Percentiles rank a stretch among this genome's conserved stretches.
phyloP scores from a whole-genome alignment of 1,139 yeast genomes.

The Hyphopichia fennica region DNA sequence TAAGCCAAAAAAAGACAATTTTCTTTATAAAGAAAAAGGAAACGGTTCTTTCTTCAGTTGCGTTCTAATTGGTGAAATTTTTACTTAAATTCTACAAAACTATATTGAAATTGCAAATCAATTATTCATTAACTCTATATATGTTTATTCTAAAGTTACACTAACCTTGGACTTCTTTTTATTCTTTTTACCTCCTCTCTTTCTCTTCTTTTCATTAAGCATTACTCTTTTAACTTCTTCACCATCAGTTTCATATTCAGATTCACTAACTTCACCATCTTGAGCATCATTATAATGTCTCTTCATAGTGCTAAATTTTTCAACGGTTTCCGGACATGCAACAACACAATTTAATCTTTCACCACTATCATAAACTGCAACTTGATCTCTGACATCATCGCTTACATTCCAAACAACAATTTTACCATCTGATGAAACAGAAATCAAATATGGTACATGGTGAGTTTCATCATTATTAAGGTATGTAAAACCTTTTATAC shows the following conservation, averaged over 20 bases:
- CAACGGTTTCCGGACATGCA: slow-evolving; percentile 75
- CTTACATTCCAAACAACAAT: slow-evolving; percentile 86
- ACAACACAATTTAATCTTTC: slow-evolving; percentile 88
- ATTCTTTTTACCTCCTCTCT: slow-evolving; percentile 39
- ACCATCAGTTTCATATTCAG: slow-evolving; percentile 67
- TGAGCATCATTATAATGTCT: slow-evolving; percentile 52
- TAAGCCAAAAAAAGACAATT: no score
- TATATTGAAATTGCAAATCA: no score
- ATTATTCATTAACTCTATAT: neutral
- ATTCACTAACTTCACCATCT: slow-evolving; percentile 45
- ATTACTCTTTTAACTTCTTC: slow-evolving; percentile 51
- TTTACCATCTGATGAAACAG: slow-evolving; percentile 91
- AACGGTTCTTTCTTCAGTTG: no score
- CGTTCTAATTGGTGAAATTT: no score
- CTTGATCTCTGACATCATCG: slow-evolving; percentile 56
- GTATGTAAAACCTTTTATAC: slow-evolving; percentile 76
- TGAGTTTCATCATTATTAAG: slow-evolving; percentile 42
- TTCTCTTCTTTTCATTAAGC: slow-evolving; percentile 42
- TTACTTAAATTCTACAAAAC: no score
- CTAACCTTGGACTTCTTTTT: slow-evolving; percentile 40
- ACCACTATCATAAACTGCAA: slow-evolving; percentile 90
- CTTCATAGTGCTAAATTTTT: slow-evolving; percentile 70
- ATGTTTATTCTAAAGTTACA: slow-evolving; percentile 52
- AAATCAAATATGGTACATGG: slow-evolving; percentile 54
- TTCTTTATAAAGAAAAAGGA: no score